Conservation (phyloP, 257 asterid species). For the Lithospermum erythrorhizon region DNA sequence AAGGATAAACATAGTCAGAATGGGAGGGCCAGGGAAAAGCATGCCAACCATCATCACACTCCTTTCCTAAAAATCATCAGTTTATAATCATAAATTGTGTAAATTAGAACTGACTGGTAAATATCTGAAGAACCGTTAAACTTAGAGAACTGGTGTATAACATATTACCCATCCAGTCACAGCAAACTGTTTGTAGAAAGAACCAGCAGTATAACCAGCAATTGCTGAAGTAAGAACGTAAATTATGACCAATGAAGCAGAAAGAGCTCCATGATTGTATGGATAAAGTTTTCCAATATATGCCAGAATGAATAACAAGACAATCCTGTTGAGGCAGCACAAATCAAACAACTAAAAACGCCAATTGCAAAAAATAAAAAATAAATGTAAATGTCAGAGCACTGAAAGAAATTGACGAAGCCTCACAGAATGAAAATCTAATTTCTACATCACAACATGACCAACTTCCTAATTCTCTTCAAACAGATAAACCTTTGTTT, state of each 20-base stretch:
- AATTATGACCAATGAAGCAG: conserved; percentile 33
- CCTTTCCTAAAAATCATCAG: conserved; percentile 33
- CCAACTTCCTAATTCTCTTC: not conserved
- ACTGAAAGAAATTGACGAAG: not conserved
- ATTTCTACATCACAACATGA: not conserved
- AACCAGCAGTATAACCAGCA: conserved; percentile 62
- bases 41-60: conserved; percentile 38
- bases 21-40: conserved; percentile 46
- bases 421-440: too few species aligned
- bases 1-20: conserved; percentile 36
- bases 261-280: conserved; percentile 59
- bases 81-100: conserved; percentile 3
- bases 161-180: conserved; percentile 62
- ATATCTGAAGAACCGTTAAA: not conserved
- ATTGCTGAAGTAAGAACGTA: conserved; percentile 60
- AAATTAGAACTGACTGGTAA: not conserved
- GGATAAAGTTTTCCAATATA: conserved; percentile 59
- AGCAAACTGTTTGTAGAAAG: conserved; percentile 46
- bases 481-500: too few species aligned
- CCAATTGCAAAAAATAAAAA: not conserved
- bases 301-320: conserved; percentile 43
- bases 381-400: not conserved
- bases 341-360: not conserved
- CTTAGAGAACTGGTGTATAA: not conserved
- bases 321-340: conserved; percentile 37